These are phyloP conservation scores for Sideroxylon spinosum DNA, from an alignment of 179 eudicot species.

Conservation along the genomic window DNA sequence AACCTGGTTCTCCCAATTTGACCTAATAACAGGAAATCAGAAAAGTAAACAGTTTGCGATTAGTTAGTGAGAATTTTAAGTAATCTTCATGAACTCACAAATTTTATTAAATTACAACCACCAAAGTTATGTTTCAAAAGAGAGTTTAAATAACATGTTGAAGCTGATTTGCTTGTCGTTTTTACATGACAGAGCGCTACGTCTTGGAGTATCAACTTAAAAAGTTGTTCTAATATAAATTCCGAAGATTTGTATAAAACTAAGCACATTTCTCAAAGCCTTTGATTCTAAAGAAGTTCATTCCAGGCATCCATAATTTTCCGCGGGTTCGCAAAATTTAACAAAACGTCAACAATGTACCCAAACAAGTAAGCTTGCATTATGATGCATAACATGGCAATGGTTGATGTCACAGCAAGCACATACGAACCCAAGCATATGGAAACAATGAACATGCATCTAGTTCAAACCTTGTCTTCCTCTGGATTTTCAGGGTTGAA, in stretches of 20 bases:
- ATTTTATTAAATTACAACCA: neutral
- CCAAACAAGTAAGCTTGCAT: neutral
- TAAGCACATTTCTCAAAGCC: neutral
- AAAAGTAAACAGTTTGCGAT: neutral
- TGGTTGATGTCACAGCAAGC: neutral
- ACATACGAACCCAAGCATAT: neutral
- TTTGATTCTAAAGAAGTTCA: neutral
- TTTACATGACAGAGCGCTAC: neutral
- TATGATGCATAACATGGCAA: neutral
- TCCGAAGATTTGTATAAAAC: neutral
- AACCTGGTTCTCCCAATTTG: slow-evolving; percentile 84
- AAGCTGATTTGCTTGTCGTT: neutral
- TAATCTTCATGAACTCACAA: neutral
- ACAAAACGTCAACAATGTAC: neutral
- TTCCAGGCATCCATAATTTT: neutral
- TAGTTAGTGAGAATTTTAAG: neutral
- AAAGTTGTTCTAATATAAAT: neutral
- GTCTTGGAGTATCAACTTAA: neutral
- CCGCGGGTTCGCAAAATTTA: neutral
- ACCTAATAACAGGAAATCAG: slow-evolving; percentile 39
- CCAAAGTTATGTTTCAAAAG: neutral
- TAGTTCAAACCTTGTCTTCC: slow-evolving; percentile 77
- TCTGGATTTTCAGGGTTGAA: slow-evolving; percentile 64
- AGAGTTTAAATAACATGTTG: neutral
- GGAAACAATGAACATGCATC: slow-evolving; percentile 4